Conservation (phyloP, 2,329 filamentous ascomycete genomes). For the Ophiostoma sp. region DNA sequence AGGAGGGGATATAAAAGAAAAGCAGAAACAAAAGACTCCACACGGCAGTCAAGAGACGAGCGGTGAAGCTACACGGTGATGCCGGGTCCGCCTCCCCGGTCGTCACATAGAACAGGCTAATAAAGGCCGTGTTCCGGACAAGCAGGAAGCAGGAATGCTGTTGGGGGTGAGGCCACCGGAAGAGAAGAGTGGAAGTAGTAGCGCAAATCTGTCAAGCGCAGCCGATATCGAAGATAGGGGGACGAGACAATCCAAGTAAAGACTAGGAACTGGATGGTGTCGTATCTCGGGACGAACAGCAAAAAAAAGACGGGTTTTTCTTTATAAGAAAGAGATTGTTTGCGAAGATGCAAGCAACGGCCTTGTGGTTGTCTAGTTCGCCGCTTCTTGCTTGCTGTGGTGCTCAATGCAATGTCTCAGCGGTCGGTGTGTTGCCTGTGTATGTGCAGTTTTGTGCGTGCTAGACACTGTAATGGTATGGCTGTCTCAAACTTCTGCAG, state of each 20-base stretch:
- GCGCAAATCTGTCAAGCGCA: background rate
- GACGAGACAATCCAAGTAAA: background rate
- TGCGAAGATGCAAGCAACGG: slow-evolving; percentile 6
- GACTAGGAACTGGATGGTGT: background rate
- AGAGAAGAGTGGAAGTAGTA: background rate
- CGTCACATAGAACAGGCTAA: slow-evolving; percentile 37
- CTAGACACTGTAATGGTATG: background rate
- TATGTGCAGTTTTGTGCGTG: background rate
- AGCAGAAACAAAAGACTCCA: background rate
- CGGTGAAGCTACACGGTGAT: slow-evolving; percentile 34
- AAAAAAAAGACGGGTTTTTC: too few species aligned
- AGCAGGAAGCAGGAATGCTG: slow-evolving; percentile 18
- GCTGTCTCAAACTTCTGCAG: background rate
- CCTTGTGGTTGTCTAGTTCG: background rate
- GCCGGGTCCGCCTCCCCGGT: slow-evolving; percentile 32
- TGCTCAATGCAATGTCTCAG: slow-evolving; percentile 18
- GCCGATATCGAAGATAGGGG: background rate
- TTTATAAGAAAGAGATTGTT: too few species aligned
- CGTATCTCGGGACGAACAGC: too few species aligned
- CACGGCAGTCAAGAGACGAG: slow-evolving; percentile 18
- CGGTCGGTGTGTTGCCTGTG: slow-evolving; percentile 5
- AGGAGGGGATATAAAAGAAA: background rate
- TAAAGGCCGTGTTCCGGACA: slow-evolving; percentile 20
- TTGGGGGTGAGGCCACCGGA: background rate
- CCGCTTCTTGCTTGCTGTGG: slow-evolving; percentile 3